Evolutionary conservation across 768 basidiomycete genomes (phyloP).

Genomic region (Rhizopogon vulgaris): DNA sequence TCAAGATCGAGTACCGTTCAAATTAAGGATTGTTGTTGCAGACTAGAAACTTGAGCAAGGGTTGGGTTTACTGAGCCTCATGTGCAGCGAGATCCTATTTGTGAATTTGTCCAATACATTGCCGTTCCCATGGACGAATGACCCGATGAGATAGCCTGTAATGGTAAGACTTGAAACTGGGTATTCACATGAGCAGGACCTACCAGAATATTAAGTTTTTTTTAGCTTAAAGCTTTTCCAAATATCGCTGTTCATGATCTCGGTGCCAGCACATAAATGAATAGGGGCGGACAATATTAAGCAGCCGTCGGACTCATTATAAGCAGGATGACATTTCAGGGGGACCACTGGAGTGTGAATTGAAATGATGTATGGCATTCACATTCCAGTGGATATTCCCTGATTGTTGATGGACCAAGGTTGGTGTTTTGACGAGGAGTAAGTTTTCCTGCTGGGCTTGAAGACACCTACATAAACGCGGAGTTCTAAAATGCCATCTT

Average conservation of each 20-base stretch:
- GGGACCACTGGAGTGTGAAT: background rate
- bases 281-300: too few species aligned
- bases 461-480: background rate
- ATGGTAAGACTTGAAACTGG: background rate
- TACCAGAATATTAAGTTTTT: too few species aligned
- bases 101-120: background rate
- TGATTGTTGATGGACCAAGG: too few species aligned
- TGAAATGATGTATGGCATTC: background rate
- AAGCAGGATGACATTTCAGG: background rate
- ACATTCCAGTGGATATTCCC: too few species aligned
- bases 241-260: too few species aligned
- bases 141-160: background rate
- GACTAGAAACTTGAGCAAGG: background rate
- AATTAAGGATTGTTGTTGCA: background rate
- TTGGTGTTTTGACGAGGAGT: background rate
- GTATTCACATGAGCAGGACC: background rate
- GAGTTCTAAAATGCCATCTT: background rate
- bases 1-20: background rate
- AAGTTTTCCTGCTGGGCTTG: too few species aligned
- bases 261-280: too few species aligned
- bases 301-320: too few species aligned
- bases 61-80: background rate
- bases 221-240: too few species aligned
- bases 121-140: background rate
- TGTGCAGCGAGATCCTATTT: background rate